Conservation (phyloP, 208 protist genomes). For the Trypanosomatidae sp. region DNA sequence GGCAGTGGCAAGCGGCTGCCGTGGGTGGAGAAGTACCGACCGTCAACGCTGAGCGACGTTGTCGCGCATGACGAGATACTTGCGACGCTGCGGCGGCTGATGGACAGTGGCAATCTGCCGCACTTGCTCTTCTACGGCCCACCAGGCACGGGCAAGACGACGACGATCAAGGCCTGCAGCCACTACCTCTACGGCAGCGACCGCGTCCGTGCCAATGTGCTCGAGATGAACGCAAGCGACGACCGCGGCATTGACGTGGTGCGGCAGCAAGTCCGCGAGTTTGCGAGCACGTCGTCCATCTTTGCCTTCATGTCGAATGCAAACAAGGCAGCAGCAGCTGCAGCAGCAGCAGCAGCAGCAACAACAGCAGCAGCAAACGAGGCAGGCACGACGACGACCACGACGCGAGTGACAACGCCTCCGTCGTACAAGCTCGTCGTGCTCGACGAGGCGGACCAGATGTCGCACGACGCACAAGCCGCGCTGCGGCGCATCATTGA, state of each 20-base stretch:
- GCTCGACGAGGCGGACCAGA: constrained; percentile 98
- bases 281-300: constrained; percentile 94
- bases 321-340: background rate
- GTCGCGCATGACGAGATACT: constrained; percentile 91
- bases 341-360: background rate
- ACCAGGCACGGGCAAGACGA: constrained; percentile 88
- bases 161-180: constrained; percentile 81
- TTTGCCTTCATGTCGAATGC: constrained; percentile 52
- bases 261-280: constrained; percentile 96
- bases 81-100: constrained; percentile 81
- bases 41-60: constrained; percentile 77
- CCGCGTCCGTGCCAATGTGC: constrained; percentile 67
- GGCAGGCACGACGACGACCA: background rate
- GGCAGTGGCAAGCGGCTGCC: constrained; percentile 16
- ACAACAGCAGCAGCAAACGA: constrained; percentile 1
- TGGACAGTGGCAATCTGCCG: constrained; percentile 89
- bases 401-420: background rate
- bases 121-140: constrained; percentile 98
- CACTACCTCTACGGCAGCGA: constrained; percentile 90
- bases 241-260: constrained; percentile 98
- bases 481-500: constrained; percentile 98
- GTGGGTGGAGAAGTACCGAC: constrained; percentile 96
- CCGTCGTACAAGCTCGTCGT: constrained; percentile 96
- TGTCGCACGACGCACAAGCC: constrained; percentile 96
- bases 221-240: constrained; percentile 99